Evolutionary conservation across 306 rosid species (phyloP).

Genomic region (Medicago lupulina): DNA sequence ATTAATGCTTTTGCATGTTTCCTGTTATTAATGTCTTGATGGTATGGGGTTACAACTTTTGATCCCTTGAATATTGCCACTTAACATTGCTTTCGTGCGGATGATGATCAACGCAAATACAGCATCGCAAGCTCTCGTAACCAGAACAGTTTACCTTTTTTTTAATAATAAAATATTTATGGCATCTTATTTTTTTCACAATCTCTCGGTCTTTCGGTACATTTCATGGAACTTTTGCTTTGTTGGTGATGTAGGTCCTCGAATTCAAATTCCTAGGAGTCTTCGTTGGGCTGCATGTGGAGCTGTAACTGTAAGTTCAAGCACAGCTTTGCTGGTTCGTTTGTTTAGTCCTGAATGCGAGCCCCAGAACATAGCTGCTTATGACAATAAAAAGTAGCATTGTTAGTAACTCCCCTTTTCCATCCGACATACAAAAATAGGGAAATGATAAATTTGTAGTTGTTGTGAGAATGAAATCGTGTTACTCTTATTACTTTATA

Average conservation of each 20-base stretch:
- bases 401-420: not conserved
- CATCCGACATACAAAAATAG: not conserved
- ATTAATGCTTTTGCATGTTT: constrained; percentile 5
- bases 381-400: constrained; percentile 67
- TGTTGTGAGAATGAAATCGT: constrained; percentile 17
- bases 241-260: constrained; percentile 70
- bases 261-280: constrained; percentile 79
- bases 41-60: not conserved
- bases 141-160: not conserved
- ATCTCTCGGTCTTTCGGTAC: constrained; percentile 1
- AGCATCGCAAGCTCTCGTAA: not conserved
- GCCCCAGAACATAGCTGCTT: constrained; percentile 94
- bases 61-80: not conserved
- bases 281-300: constrained; percentile 94
- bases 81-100: constrained; percentile 16
- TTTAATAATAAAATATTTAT: not conserved
- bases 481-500: constrained; percentile 3
- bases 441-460: not conserved
- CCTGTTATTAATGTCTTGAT: constrained; percentile 23
- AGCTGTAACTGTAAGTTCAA: constrained; percentile 72
- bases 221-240: constrained; percentile 19
- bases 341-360: constrained; percentile 94
- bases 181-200: not conserved
- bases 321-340: constrained; percentile 85
- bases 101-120: constrained; percentile 17